Conservation (phyloP, 2,329 filamentous ascomycete species). For the Fusarium musae region DNA sequence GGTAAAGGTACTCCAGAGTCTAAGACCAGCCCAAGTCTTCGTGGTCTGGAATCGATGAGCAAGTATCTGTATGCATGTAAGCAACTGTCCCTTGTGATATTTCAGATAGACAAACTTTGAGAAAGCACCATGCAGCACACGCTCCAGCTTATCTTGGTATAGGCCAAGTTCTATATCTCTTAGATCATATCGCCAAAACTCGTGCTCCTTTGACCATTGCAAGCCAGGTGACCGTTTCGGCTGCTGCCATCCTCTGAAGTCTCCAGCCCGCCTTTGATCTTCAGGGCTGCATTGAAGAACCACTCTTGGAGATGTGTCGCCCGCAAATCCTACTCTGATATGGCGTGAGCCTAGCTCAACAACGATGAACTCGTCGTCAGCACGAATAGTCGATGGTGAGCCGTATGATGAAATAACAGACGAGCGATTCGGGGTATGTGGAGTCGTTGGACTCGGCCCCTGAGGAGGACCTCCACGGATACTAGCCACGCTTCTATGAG, state of each 20-base stretch:
- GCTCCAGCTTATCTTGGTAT: slow-evolving; percentile 87
- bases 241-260: slow-evolving; percentile 78
- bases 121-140: slow-evolving; percentile 82
- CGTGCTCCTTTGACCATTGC: slow-evolving; percentile 71
- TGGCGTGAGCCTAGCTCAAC: slow-evolving; percentile 85
- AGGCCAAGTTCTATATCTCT: slow-evolving; percentile 79
- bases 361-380: slow-evolving; percentile 87
- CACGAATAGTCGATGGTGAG: slow-evolving; percentile 69
- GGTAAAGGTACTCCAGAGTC: slow-evolving; percentile 83
- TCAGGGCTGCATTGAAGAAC: slow-evolving; percentile 78
- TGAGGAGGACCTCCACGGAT: slow-evolving; percentile 60
- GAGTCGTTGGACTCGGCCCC: slow-evolving; percentile 55
- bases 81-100: not conserved
- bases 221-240: slow-evolving; percentile 58
- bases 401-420: slow-evolving; percentile 66
- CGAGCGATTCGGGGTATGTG: slow-evolving; percentile 70
- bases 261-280: slow-evolving; percentile 79
- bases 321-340: slow-evolving; percentile 85
- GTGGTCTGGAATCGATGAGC: slow-evolving; percentile 78
- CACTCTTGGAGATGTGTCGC: slow-evolving; percentile 80
- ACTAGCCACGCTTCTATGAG: slow-evolving; percentile 68
- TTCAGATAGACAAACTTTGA: slow-evolving; percentile 68
- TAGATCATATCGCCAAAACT: slow-evolving; percentile 85
- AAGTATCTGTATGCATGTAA: slow-evolving; percentile 60
- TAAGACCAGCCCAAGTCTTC: slow-evolving; percentile 78